Evolutionary conservation across 1,139 yeast species (phyloP), one percentile per base, ranked within the genome.

Genomic region (Wickerhamomyces sp.): DNA sequence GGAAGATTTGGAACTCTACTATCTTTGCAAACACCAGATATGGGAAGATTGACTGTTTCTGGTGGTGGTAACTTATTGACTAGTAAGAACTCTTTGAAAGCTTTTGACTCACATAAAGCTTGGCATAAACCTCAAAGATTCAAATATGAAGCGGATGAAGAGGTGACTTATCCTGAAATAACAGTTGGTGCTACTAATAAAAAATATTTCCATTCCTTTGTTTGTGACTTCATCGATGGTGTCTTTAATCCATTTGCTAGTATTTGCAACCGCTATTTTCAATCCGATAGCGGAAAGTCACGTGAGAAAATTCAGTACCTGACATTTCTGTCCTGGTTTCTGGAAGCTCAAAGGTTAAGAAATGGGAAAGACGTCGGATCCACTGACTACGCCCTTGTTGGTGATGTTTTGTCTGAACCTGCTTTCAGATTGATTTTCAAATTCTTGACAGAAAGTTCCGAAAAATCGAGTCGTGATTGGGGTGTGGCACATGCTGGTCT

Each of bases 1-100:
- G 93, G 95, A 5, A 74, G 96, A 38, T 93, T 93, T 68, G 99
- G 99, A 1, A 82, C 98, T 0, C 69, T 91, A 53, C 65, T 90
- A 10, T 83, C 95, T 1, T 72, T 90, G 31, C 79, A 82, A 49
- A 75, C 79, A 29, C 71, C 75, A 13, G 78, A 76, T 46, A 73
- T 75, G 48, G 77, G 75, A 9, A 72, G 85, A 39, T 67, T 87
- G 29, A 79, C 88, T 14, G 79, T 89, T 0, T 80, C 95, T 1
- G 96, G 96, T 6, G 91, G 87, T 53, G 80, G 79, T 51, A 88
- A 84, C 2, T 61, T 85, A 10, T 58, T 70, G 14, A 70, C 73
- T 41, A 70, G 76, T 5, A 69, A 69, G 31, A 60, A 68, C 26
- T 69, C 88, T 0, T 65, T 88, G 43, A 73, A 74, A 18, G 74